A percentile compares a stretch with the other conserved stretches of the same genome.
These are phyloP conservation scores for Hypoxylon sp. DNA, from an alignment of 2,329 filamentous ascomycete genomes.

Conservation along the genomic window DNA sequence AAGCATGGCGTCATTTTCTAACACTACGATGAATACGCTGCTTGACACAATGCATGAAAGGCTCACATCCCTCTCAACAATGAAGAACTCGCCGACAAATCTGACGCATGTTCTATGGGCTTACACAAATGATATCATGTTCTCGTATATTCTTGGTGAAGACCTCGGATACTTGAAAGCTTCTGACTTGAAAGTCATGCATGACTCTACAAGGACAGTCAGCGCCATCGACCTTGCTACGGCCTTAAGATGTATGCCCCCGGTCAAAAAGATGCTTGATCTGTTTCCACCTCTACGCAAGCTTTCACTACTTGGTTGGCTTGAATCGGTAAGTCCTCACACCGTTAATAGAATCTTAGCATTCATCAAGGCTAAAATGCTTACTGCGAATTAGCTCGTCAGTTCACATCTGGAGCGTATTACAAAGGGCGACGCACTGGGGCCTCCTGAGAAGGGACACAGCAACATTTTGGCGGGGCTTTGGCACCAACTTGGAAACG, in stretches of 20 bases:
- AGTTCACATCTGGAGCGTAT: slow-evolving; percentile 5
- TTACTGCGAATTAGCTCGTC: slow-evolving; percentile 1
- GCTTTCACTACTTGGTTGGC: slow-evolving; percentile 4
- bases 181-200: slow-evolving; percentile 4
- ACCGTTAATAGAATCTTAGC: neutral
- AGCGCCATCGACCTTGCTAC: slow-evolving; percentile 12
- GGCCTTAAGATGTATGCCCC: slow-evolving; percentile 4
- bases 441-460: slow-evolving; percentile 11
- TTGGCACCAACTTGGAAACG: slow-evolving; percentile 1
- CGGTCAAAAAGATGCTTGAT: slow-evolving; percentile 3
- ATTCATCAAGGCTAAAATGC: neutral
- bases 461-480: slow-evolving; percentile 1
- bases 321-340: slow-evolving; percentile 8
- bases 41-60: slow-evolving; percentile 8
- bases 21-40: slow-evolving; percentile 12
- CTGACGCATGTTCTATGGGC: slow-evolving; percentile 17
- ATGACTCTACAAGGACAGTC: slow-evolving; percentile 10
- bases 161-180: slow-evolving; percentile 3
- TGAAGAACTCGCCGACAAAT: slow-evolving; percentile 3
- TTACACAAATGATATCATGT: slow-evolving; percentile 17
- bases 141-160: slow-evolving; percentile 12
- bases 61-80: slow-evolving; percentile 3
- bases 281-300: slow-evolving; percentile 2
- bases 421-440: slow-evolving; percentile 3
- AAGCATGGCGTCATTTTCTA: slow-evolving; percentile 5